Evolutionary conservation across 1,284 basidiomycete species (phyloP), one percentile per base, ranked within the genome.

Genomic region (Cutaneotrichosporon sp.): DNA sequence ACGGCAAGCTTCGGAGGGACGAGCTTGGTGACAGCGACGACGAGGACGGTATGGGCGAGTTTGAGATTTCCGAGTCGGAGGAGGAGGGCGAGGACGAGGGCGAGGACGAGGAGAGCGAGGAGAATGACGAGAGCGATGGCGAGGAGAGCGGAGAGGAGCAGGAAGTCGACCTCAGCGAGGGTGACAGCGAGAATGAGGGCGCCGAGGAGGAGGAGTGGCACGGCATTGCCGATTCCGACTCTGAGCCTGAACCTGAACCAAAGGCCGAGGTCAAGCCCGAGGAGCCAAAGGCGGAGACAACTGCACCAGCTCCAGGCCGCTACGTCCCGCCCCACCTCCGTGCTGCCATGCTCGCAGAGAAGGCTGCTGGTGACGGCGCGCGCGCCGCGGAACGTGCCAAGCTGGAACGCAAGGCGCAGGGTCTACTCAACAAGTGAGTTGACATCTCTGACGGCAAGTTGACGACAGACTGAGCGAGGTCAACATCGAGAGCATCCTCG

Each of bases 401-500:
- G 77, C 83, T 97, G 26, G 87, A 84, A 8, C 86, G 89, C 60
- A 90, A 90, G 71, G 81, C 92, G 14, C 94, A 97, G 79, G 94
- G 95, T 76, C 81, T 92, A 10, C 84, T 97, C 57, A 97, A 97
- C 79, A 86, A 91, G 88, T 91, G 74, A 64, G 82, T 70, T 38
- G 16, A 36, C 7, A 1, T 3, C 11, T 8, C 30, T n/a, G 22
- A 0, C 1, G 22, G 0, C 14, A 1, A n/a, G 26, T 52, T 57
- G 26, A 42, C 62, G 58, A 40, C 67, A 92, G 91, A 69, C 84
- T 94, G 87, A 91, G 89, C 71, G 95, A 97, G 77, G 90, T 89
- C 77, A 98, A 98, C 72, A 88, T 98, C 64, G 85, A 87, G 10
- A 85, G 86, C 0, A 92, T 98, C 52, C 75, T 97, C 8, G 86